Evolutionary conservation across 2,329 filamentous ascomycete species (phyloP).

Genomic region (Neonectria hederae): DNA sequence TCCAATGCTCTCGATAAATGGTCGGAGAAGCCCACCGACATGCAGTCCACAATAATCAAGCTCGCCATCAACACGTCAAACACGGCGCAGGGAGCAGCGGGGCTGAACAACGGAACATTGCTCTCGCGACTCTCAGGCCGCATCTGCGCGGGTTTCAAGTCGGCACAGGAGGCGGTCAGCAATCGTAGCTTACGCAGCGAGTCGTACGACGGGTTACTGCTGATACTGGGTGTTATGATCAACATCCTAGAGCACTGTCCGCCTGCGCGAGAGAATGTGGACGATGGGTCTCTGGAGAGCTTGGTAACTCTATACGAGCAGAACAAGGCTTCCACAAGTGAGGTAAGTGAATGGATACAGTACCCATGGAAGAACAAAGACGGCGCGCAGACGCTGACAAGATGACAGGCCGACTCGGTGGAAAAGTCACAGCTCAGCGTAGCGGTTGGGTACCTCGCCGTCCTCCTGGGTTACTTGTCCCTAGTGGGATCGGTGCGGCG

Average conservation of each 20-base stretch:
- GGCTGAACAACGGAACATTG: conserved; percentile 71
- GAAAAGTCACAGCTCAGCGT: conserved; percentile 84
- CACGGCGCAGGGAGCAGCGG: conserved; percentile 75
- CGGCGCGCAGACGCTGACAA: conserved; percentile 14
- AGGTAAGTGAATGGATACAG: conserved; percentile 63
- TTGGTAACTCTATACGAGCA: conserved; percentile 74
- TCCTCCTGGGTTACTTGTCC: conserved; percentile 84
- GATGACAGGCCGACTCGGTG: conserved; percentile 69
- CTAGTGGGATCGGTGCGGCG: conserved; percentile 59
- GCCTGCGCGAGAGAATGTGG: conserved; percentile 59
- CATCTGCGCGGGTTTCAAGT: conserved; percentile 62
- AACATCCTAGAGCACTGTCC: conserved; percentile 86
- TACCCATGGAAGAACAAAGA: not conserved
- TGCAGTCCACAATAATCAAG: conserved; percentile 52
- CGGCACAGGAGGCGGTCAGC: conserved; percentile 58
- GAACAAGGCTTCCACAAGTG: conserved; percentile 70
- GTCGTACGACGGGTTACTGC: conserved; percentile 75
- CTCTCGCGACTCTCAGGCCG: conserved; percentile 58
- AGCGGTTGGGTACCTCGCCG: conserved; percentile 84
- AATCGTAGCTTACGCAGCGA: conserved; percentile 59
- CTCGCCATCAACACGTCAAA: conserved; percentile 89
- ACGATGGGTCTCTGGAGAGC: conserved; percentile 59
- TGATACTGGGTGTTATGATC: conserved; percentile 84
- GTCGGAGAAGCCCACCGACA: conserved; percentile 40
- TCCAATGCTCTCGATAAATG: conserved; percentile 43